Conservation (phyloP, 2,329 filamentous ascomycete species). For the Botrytis byssoidea region DNA sequence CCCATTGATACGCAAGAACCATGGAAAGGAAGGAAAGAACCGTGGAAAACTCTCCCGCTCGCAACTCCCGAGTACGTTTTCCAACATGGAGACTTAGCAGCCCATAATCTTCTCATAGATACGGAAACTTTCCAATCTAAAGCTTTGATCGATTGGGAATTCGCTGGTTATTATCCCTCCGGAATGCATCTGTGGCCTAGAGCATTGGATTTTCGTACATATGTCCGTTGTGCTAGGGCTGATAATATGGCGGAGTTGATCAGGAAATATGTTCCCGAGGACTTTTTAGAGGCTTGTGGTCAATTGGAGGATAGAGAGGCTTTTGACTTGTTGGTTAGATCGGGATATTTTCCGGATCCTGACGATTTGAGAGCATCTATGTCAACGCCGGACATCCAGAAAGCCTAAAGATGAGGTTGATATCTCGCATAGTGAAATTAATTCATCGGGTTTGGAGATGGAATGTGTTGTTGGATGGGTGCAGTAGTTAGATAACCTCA, state of each 20-base stretch:
- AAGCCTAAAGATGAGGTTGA: background rate
- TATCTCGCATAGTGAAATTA: background rate
- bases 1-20: background rate
- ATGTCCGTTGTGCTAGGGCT: background rate
- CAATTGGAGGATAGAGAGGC: background rate
- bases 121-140: background rate
- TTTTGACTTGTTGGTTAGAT: background rate
- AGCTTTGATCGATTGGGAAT: background rate
- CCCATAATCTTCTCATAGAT: background rate
- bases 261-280: background rate
- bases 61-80: background rate
- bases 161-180: background rate
- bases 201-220: background rate
- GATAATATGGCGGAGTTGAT: background rate
- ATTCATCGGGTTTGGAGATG: background rate
- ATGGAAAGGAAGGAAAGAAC: background rate
- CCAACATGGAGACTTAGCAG: background rate
- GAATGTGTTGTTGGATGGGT: background rate
- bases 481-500: background rate
- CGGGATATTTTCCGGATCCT: background rate
- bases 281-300: background rate
- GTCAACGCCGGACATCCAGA: no score
- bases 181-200: background rate
- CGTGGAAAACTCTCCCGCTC: background rate
- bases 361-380: background rate